Evolutionary conservation across 2,329 filamentous ascomycete species (phyloP).

Genomic region (Paecilomyces sp.): DNA sequence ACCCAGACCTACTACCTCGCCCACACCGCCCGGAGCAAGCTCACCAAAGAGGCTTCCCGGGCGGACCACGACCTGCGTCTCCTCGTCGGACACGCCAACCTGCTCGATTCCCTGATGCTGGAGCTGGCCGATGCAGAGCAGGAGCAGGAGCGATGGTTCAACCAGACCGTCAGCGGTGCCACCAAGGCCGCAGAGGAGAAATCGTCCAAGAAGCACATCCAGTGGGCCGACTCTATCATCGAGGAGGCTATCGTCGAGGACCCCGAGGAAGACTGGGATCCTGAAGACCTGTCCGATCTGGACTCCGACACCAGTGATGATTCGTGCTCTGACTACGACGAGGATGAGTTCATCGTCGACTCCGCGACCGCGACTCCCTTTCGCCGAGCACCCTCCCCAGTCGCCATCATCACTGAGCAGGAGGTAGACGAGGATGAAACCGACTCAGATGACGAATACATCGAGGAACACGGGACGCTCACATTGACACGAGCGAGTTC

Average conservation of each 20-base stretch:
- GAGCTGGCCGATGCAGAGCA: slow-evolving; percentile 88
- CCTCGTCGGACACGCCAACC: slow-evolving; percentile 95
- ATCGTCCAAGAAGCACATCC: slow-evolving; percentile 64
- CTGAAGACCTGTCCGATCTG: slow-evolving; percentile 55
- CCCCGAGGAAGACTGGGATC: slow-evolving; percentile 62
- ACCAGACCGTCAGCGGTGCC: slow-evolving; percentile 80
- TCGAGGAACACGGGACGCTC: slow-evolving; percentile 53
- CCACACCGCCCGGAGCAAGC: slow-evolving; percentile 93
- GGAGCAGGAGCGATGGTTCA: slow-evolving; percentile 97
- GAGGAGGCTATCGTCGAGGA: slow-evolving; percentile 72
- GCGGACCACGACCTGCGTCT: slow-evolving; percentile 91
- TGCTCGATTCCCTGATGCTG: slow-evolving; percentile 89
- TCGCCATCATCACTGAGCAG: slow-evolving; percentile 21
- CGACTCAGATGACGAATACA: slow-evolving; percentile 37
- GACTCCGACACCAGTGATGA: slow-evolving; percentile 43
- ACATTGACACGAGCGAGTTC: slow-evolving; percentile 63
- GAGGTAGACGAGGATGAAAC: slow-evolving; percentile 28
- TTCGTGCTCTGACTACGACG: slow-evolving; percentile 38
- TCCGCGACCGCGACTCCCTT: slow-evolving; percentile 12
- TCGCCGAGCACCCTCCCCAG: slow-evolving; percentile 23
- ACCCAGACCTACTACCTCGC: slow-evolving; percentile 98
- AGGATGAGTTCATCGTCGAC: slow-evolving; percentile 21
- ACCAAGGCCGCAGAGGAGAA: slow-evolving; percentile 44
- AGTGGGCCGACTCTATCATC: slow-evolving; percentile 75
- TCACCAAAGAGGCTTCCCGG: slow-evolving; percentile 81